These are phyloP conservation scores for Picea abies DNA, from an alignment of 83 land plant genomes.

Conservation along the genomic window DNA sequence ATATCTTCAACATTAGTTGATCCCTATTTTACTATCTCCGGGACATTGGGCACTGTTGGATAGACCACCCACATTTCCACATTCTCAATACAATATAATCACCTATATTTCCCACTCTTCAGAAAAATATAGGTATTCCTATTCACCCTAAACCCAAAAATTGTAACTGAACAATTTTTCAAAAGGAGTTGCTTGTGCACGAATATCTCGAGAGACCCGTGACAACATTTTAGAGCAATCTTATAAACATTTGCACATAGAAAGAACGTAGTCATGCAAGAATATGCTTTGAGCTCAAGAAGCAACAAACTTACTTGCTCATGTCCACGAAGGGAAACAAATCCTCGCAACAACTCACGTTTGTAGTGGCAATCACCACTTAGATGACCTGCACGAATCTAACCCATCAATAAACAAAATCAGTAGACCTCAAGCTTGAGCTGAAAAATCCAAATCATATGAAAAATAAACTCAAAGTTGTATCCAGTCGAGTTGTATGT, in stretches of 20 bases:
- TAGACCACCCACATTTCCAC: neutral
- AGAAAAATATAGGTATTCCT: neutral
- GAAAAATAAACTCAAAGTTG: neutral
- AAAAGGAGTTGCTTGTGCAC: no score
- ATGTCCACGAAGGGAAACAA: slow-evolving; percentile 67
- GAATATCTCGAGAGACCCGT: neutral
- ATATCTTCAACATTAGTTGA: neutral
- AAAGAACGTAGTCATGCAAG: neutral
- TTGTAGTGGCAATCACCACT: slow-evolving; percentile 98
- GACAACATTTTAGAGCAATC: neutral
- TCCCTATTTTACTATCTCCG: neutral
- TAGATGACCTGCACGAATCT: slow-evolving; percentile 91
- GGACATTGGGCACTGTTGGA: neutral
- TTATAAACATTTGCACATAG: neutral
- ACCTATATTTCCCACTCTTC: neutral
- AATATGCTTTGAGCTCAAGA: neutral
- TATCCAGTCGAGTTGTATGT: neutral
- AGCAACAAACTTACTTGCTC: slow-evolving; percentile 63
- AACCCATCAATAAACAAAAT: neutral
- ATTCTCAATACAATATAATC: neutral
- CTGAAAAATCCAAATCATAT: neutral
- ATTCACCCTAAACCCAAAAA: neutral
- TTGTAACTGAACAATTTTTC: neutral
- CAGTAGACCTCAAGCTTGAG: neutral
- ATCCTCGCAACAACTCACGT: slow-evolving; percentile 81